Evolutionary conservation across 1,284 basidiomycete genomes (phyloP), one percentile per base, ranked within the genome.

Genomic region (Serendipita sp.): DNA sequence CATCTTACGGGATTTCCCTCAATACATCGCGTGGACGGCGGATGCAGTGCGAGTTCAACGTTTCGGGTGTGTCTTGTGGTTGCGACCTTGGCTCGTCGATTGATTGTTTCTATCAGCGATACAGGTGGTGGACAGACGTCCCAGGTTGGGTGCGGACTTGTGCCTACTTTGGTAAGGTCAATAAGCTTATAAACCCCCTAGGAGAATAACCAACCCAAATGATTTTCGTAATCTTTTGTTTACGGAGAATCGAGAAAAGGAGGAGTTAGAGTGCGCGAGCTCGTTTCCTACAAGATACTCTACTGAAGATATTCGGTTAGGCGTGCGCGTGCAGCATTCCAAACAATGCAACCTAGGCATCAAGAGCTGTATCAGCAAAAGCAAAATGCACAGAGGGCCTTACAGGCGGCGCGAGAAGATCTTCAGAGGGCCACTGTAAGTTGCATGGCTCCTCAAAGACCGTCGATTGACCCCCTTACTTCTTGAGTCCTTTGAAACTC

Each of bases 31-130:
- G 3, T 83, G 81, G 79, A 79, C 83, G 2, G 75, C 74, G 0
- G 86, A 89, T 67, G 70, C 73, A 5, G 86, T 83, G 72, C 72
- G 72, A 17, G 83, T 89, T 49, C 77, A 75, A 17, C 81, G 82
- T 64, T 91, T 79, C 70, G 70, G 76, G 85, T 87, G 69, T 62
- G 83, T 77, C 1, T 62, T 30, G 10, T 10, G 5, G 44, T 47
- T 29, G 44, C 53, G 2, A 38, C 22, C 22, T 22, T 53, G 4
- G 34, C n/a, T 13, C 50, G 32, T 64, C 63, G 12, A 22, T 50
- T 49, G 17, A 47, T 22, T 22, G 22, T 22, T 22, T 30, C 47
- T 26, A 26, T 60, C 65, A 88, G 86, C 10, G 83, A 85, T 66
- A 85, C 84, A 43, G 85, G 84, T 72, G 78, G 79, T 65, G 76